phyloP scores from a whole-genome alignment of 495 filamentous ascomycete species.

The Neurospora africana region DNA sequence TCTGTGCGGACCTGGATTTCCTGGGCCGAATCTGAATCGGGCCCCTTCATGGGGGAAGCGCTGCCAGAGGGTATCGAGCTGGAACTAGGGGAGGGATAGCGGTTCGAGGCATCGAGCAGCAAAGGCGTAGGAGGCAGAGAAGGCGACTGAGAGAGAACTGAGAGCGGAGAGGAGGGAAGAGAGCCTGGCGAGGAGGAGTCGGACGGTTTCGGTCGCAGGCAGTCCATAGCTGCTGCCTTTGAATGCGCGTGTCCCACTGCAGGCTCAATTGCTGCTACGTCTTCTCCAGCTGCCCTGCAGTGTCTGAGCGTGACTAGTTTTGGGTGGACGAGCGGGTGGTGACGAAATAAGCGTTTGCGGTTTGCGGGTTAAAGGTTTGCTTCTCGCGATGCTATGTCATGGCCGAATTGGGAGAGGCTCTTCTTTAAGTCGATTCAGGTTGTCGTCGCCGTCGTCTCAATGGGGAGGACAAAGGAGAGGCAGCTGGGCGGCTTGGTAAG shows the following conservation, averaged over 20 bases:
- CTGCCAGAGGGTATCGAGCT: conserved; percentile 26
- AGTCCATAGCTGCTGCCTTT: conserved; percentile 16
- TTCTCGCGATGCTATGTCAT: conserved; percentile 16
- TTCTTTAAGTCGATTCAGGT: background rate
- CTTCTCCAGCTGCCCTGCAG: background rate
- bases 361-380: background rate
- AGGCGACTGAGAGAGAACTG: conserved; percentile 43
- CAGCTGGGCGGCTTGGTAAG: background rate
- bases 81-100: conserved; percentile 34
- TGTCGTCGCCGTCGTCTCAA: background rate
- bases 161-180: conserved; percentile 40
- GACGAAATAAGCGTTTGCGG: background rate
- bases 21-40: conserved; percentile 19
- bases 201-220: conserved; percentile 12
- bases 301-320: background rate
- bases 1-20: conserved; percentile 45
- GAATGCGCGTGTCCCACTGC: background rate
- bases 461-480: background rate
- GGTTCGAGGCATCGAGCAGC: conserved; percentile 23
- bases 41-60: conserved; percentile 30
- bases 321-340: background rate
- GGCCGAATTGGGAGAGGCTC: conserved; percentile 1
- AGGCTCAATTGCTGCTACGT: background rate
- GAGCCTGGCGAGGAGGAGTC: conserved; percentile 19
- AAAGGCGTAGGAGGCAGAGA: conserved; percentile 41